These are phyloP conservation scores for Malbranchea zuffiana DNA, from an alignment of 2,329 filamentous ascomycete genomes.

Conservation along the genomic window DNA sequence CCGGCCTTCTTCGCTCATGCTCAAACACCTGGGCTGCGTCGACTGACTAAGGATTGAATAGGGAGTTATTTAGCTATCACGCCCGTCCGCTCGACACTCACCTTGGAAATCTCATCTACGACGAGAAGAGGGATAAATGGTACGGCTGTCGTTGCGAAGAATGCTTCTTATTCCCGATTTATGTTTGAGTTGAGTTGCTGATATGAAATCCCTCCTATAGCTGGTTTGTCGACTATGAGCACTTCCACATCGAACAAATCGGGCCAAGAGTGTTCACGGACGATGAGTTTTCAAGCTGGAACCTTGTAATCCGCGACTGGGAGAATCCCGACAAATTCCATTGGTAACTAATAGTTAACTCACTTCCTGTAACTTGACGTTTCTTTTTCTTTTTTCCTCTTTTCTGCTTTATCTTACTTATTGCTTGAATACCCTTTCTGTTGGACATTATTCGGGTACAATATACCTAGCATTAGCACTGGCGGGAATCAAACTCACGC, in stretches of 20 bases:
- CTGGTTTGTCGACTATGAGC: conserved; percentile 8
- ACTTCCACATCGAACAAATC: not conserved
- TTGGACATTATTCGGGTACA: too few species aligned
- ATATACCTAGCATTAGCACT: too few species aligned
- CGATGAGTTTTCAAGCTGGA: too few species aligned
- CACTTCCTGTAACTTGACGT: too few species aligned
- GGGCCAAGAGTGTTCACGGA: too few species aligned
- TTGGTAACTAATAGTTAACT: too few species aligned
- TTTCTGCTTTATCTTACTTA: too few species aligned
- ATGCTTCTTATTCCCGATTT: not conserved
- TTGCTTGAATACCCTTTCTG: too few species aligned
- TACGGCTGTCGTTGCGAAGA: not conserved
- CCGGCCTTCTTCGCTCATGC: not conserved
- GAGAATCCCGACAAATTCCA: too few species aligned
- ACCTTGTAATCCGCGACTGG: too few species aligned
- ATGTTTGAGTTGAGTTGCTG: not conserved
- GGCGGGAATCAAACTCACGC: too few species aligned
- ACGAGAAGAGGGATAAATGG: conserved; percentile 9
- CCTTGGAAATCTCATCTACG: conserved; percentile 9
- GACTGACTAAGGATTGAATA: not conserved
- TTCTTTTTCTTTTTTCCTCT: too few species aligned
- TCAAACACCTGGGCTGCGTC: not conserved
- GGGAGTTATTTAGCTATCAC: conserved; percentile 1
- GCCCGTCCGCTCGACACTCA: not conserved
- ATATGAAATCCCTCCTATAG: not conserved